Evolutionary conservation across 176 grass and related monocot species (phyloP), one percentile per base, ranked within the genome.

Genomic region (Raddia distichophylla): DNA sequence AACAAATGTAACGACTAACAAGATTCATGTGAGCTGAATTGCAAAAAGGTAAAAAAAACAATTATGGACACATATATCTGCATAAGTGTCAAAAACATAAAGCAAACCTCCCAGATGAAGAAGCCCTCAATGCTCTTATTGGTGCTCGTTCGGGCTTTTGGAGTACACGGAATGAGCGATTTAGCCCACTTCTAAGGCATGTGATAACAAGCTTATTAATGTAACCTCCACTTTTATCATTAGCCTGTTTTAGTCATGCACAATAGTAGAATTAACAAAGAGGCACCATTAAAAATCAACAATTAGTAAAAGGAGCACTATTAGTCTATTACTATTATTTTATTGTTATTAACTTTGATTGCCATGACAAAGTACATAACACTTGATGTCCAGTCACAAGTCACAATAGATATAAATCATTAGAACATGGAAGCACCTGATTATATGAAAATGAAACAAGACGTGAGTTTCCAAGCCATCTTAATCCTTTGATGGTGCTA

Each of bases 401-500:
- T 80, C n/a, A 43, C 40, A 80, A 83, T 48, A 87, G 35, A 27
- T 55, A 61, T 34, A 72, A 73, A 83, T 18, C 64, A 89, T 56
- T 55, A 80, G 44, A 83, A 83, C 61, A 80, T 64, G 37, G 63
- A 40, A 75, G 53, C 73, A 98, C 95, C 86, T 98, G 92, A 86
- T 63, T 86, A 69, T 95, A 95, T 76, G 95, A 95, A 86, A 98
- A 98, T 55, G 95, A 98, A 91, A 95, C 95, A 79, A 98, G 86
- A 44, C 92, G 90, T 46, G 95, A 95, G 82, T 98, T 98, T 76
- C 95, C 95, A 83, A 98, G 95, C 95, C 95, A 98, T 90, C 88
- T 93, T 69, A 98, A 85, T 56, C 95, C 95, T 71, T 79, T 93
- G 58, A 98, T 89, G 64, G 84, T 84, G 60, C 71, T 93, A 84